These are phyloP conservation scores for Leishmania aethiopica DNA, from an alignment of 208 protist species.

Conservation along the genomic window DNA sequence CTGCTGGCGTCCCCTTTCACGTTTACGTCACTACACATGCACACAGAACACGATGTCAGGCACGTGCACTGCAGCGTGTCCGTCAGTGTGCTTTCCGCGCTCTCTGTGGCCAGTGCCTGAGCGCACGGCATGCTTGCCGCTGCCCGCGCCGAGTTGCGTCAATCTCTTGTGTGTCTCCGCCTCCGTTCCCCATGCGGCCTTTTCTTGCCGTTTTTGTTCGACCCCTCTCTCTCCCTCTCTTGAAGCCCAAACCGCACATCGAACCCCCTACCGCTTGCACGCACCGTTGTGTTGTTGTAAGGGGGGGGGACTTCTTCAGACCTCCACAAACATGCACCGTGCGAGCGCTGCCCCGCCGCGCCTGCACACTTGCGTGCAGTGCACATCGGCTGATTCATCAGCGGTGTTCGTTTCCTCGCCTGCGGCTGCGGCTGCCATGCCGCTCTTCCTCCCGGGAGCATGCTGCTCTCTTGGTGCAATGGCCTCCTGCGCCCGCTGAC, in stretches of 20 bases:
- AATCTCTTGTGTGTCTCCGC: not conserved
- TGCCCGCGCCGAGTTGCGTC: not conserved
- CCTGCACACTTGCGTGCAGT: not conserved
- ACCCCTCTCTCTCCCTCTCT: not conserved
- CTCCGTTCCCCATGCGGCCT: not conserved
- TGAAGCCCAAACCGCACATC: not conserved
- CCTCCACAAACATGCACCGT: not conserved
- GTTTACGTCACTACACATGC: not conserved
- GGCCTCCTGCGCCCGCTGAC: constrained; percentile 5
- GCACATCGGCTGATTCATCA: not conserved
- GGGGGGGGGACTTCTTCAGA: not conserved
- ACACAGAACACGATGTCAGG: not conserved
- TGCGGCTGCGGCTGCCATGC: not conserved
- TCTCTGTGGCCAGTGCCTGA: not conserved
- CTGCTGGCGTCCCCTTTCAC: not conserved
- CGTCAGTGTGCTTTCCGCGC: not conserved
- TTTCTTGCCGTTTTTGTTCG: not conserved
- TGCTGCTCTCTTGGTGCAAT: constrained; percentile 11
- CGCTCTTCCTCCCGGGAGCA: not conserved
- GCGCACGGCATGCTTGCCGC: not conserved
- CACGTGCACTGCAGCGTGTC: not conserved
- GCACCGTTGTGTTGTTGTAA: not conserved
- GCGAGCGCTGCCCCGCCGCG: not conserved
- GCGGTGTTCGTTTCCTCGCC: not conserved
- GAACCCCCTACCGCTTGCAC: not conserved